A percentile compares a stretch with the other conserved stretches of the same genome.
Conservation (phyloP, 768 basidiomycete genomes). For the Tricholoma matsutake region DNA sequence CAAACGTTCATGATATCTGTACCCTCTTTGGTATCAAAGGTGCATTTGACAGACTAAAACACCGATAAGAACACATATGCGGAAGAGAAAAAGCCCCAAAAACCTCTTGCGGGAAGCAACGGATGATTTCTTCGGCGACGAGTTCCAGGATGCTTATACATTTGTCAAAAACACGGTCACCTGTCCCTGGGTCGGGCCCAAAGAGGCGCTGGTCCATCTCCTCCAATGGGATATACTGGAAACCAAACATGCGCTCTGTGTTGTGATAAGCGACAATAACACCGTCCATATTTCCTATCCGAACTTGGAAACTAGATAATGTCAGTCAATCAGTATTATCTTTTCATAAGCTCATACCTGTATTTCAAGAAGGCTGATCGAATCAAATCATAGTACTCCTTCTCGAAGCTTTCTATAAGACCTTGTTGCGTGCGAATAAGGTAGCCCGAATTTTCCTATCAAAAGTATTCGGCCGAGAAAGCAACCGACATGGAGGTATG, state of each 20-base stretch:
- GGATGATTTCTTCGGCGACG: constrained; percentile 53
- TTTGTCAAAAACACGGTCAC: constrained; percentile 72
- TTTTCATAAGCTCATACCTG: constrained; percentile 41
- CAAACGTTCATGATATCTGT: constrained; percentile 53
- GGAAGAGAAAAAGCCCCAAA: background rate
- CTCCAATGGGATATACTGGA: constrained; percentile 84
- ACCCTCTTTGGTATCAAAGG: constrained; percentile 53
- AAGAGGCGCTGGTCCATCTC: constrained; percentile 88
- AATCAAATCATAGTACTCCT: constrained; percentile 92
- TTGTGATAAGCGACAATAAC: constrained; percentile 89
- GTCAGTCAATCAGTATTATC: background rate
- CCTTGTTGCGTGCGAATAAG: constrained; percentile 65
- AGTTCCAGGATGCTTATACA: constrained; percentile 70
- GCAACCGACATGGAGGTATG: background rate
- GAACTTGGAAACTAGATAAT: constrained; percentile 75
- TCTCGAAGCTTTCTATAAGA: constrained; percentile 75
- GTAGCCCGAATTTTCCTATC: constrained; percentile 77
- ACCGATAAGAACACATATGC: constrained; percentile 1
- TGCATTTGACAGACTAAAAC: constrained; percentile 52
- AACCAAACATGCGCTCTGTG: constrained; percentile 83
- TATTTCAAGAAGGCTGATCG: constrained; percentile 95
- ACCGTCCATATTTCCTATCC: constrained; percentile 97
- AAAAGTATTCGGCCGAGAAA: background rate
- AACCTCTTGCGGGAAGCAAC: constrained; percentile 66
- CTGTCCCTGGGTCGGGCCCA: constrained; percentile 53